Evolutionary conservation across 345 rosid species (phyloP).

Genomic region (Noccaea caerulescens): DNA sequence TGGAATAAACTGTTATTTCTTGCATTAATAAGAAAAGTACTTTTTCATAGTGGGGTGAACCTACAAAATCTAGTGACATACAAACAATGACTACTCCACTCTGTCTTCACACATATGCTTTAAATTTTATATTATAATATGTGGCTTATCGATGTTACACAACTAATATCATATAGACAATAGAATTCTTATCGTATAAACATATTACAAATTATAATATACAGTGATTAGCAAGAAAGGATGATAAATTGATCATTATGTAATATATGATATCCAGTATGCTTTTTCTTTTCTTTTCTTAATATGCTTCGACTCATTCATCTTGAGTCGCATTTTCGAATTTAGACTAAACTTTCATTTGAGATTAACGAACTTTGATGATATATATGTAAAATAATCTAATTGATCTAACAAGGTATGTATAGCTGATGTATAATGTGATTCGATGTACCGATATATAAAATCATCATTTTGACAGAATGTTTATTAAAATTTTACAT

Average conservation of each 20-base stretch:
- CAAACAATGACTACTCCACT: slow-evolving; percentile 24
- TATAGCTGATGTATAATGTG: background rate
- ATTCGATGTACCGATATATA: background rate
- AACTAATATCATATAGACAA: slow-evolving; percentile 9
- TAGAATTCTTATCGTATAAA: background rate
- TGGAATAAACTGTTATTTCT: slow-evolving; percentile 30
- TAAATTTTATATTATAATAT: slow-evolving; percentile 13
- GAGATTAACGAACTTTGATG: slow-evolving; percentile 4
- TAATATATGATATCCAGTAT: background rate
- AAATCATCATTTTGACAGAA: background rate
- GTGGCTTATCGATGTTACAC: slow-evolving; percentile 22
- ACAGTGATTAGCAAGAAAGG: background rate
- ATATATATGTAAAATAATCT: background rate
- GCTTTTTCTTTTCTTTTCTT: background rate
- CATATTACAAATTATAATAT: background rate
- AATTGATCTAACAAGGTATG: background rate
- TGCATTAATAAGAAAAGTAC: slow-evolving; percentile 13
- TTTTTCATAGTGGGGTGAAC: slow-evolving; percentile 39
- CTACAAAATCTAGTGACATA: slow-evolving; percentile 47
- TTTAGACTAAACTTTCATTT: slow-evolving; percentile 7
- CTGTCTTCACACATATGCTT: slow-evolving; percentile 40
- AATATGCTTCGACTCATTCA: background rate
- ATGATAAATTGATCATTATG: slow-evolving; percentile 1
- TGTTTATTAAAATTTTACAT: background rate
- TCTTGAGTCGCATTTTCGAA: background rate